Evolutionary conservation across 805 yeast species (phyloP).

Genomic region (Lipomyces yamadae): DNA sequence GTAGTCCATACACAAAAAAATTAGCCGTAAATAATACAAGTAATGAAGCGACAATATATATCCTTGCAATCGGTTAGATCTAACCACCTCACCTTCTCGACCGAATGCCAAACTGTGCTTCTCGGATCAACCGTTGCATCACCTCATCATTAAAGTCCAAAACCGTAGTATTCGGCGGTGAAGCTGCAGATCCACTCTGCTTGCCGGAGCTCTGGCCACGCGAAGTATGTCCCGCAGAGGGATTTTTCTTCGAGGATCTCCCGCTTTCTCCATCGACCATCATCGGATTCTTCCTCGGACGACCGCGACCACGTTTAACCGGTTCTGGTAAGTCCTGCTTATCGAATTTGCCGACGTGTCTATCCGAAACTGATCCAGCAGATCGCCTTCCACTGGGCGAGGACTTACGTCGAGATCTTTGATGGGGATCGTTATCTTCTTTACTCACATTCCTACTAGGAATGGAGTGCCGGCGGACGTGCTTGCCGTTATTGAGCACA

Average conservation of each 20-base stretch:
- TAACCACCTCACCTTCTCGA: constrained; percentile 25
- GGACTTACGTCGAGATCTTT: constrained; percentile 26
- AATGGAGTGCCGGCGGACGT: constrained; percentile 25
- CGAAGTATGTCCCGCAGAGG: not conserved
- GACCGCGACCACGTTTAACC: constrained; percentile 26
- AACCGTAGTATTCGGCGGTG: not conserved
- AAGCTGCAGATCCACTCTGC: not conserved
- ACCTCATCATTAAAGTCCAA: constrained; percentile 17
- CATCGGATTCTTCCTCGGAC: constrained; percentile 17
- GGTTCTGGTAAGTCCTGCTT: not conserved
- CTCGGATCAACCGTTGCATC: constrained; percentile 29
- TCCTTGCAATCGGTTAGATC: not conserved
- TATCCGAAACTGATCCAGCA: not conserved
- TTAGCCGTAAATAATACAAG: constrained; percentile 6
- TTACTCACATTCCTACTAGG: constrained; percentile 7
- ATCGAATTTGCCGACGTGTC: not conserved
- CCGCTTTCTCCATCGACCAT: not conserved
- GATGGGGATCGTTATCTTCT: not conserved
- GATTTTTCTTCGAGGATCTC: not conserved
- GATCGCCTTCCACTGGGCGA: constrained; percentile 22
- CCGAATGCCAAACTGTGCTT: constrained; percentile 35
- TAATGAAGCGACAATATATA: not conserved
- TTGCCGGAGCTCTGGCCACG: not conserved
- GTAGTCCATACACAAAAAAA: constrained; percentile 3
- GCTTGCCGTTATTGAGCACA: not conserved